These are phyloP conservation scores for Monosporozyma servazzii DNA, from an alignment of 805 yeast species.

Conservation along the genomic window DNA sequence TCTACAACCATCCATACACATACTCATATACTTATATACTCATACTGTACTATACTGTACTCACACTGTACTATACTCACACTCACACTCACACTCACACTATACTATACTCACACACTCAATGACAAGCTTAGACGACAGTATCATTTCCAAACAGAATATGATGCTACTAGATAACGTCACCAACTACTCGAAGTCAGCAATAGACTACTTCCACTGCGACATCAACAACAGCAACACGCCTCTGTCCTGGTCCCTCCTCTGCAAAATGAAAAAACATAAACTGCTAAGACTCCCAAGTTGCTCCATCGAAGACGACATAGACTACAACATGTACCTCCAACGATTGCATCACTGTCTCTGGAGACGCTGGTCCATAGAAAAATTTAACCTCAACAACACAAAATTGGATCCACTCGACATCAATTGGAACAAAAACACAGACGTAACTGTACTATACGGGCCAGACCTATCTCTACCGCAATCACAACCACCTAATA, in stretches of 20 bases:
- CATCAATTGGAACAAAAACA: slow-evolving; percentile 90
- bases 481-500: background rate
- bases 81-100: background rate
- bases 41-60: background rate
- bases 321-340: slow-evolving; percentile 26
- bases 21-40: background rate
- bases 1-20: background rate
- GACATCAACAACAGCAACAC: slow-evolving; percentile 12
- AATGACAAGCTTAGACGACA: slow-evolving; percentile 27
- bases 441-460: slow-evolving; percentile 90
- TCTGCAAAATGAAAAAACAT: slow-evolving; percentile 17
- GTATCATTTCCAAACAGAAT: slow-evolving; percentile 23
- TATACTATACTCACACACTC: too few relatives aligned
- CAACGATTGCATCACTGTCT: slow-evolving; percentile 67
- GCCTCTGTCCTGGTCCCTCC: slow-evolving; percentile 14
- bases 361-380: slow-evolving; percentile 94
- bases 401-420: slow-evolving; percentile 69
- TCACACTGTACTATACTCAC: background rate
- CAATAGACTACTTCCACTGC: slow-evolving; percentile 27
- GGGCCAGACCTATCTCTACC: slow-evolving; percentile 49
- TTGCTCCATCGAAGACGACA: slow-evolving; percentile 29
- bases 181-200: slow-evolving; percentile 23
- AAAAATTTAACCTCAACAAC: slow-evolving; percentile 46
- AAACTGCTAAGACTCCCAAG: slow-evolving; percentile 25
- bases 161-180: slow-evolving; percentile 27